Evolutionary conservation across 768 basidiomycete species (phyloP), one percentile per base, ranked within the genome.

Genomic region (Rhodosporidiobolus sp.): DNA sequence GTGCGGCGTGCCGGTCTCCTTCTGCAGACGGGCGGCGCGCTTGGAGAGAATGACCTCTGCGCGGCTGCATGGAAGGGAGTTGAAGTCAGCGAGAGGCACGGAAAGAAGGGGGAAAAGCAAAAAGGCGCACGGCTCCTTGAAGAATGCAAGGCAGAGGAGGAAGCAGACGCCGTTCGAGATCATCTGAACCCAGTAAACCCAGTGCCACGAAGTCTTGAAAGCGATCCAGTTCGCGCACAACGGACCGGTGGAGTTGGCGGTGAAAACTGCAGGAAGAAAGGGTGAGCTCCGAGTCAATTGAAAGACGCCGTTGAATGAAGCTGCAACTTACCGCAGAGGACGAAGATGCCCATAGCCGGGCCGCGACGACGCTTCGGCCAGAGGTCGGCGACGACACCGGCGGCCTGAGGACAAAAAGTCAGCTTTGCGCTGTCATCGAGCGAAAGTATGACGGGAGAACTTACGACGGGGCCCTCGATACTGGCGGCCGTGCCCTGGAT

Each of bases 181-280:
- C 57, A 78, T 45, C 57, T 78, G 77, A 22, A 78, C 43, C 78
- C 78, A 78, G 74, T 77, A 77, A 14, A 76, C 66, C 74, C 73
- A 77, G 58, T 69, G 74, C 78, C 78, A 78, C n/a, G 43, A 50
- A 20, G 68, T 38, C 30, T 69, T 75, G 49, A 66, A 57, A 2
- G 76, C 78, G 30, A 76, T 57, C 78, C 78, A 78, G 54, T 70
- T 69, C 0, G 66, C 61, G 58, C 68, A 65, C 24, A 75, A 60
- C 0, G 78, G 78, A 6, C 78, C 76, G 0, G 73, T 77, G 2
- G 76, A 59, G 63, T 75, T 78, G 28, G 67, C 75, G 14, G 67
- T 70, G 34, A 73, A 73, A 53, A 77, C 65, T 4, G 63, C 35
- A 59, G 24, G n/a, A 22, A n/a, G 22, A 48, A 55, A n/a, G 11